Evolutionary conservation across 306 rosid genomes (phyloP), one percentile per base, ranked within the genome.

Genomic region (Acacia melanoxylon): DNA sequence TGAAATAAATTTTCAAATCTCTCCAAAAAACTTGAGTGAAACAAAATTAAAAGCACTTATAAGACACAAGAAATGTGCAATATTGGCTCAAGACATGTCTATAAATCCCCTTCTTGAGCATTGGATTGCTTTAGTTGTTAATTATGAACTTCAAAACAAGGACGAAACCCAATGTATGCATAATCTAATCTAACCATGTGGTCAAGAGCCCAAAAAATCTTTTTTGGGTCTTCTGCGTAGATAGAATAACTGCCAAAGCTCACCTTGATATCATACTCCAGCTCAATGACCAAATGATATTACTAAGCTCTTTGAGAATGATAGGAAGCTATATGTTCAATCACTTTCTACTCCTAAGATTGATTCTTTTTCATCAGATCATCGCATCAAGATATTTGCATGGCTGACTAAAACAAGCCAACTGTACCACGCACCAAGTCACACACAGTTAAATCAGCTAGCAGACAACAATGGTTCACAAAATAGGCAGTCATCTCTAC

Each of bases 261-360:
- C 76, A 24, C 62, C 45, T 68, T 68, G 56, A 68, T 40, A 52
- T 52, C 22, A 41, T 79, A 5, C 15, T 41, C 69, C 77, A 24
- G 1, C 45, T 16, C 65, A 76, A 3, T 40, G 46, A 78, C 52
- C 68, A 69, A 56, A 41, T 51, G 68, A 68, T 37, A 68, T 52
- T 44, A 54, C 69, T 37, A 16, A 52, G 35, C 75, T 44, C 58
- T 25, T 40, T 68, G n/a, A 24, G 10, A 22, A 40, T 69, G 19
- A 58, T 59, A 44, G 14, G 63, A 22, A 16, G 27, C 22, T 20
- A 15, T 49, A 31, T 4, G 41, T 45, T 45, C 59, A 62, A 33
- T 72, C 51, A 61, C 40, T 44, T 71, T 80, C 77, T 72, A 61
- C 54, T 72, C 65, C 65, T 72, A 61, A 33, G 35, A 72, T 58